Evolutionary conservation across 2,329 filamentous ascomycete genomes (phyloP), one percentile per base, ranked within the genome.

Genomic region (Penicillium hordei): DNA sequence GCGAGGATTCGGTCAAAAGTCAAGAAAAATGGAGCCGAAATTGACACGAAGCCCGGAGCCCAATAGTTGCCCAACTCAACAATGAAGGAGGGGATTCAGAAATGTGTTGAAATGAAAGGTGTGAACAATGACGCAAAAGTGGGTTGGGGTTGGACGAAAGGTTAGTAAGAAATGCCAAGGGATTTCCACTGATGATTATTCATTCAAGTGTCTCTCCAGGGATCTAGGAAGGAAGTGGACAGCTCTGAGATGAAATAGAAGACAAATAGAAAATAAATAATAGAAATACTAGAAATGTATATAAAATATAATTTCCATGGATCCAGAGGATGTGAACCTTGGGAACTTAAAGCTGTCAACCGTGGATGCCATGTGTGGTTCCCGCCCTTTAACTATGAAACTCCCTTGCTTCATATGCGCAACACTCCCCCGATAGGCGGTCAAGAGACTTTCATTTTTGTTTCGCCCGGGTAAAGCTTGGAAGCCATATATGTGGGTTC

Each of bases 111-210:
- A 27, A 39, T 8, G 49, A 43, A 52, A 52, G 23, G 34, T 44
- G 39, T 27, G 42, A 46, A 57, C 49, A 57, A 57, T 57, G 55
- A 55, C 52, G 52, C 40, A 45, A 52, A 55, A 48, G 54, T 57
- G 54, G 48, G 48, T 48, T 57, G 55, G 34, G 29, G 43, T 48
- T 33, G 38, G 34, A 53, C 55, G 29, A 53, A 57, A 53, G 25
- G 44, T 49, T 55, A 49, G 44, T 49, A 40, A 48, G 43, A 21
- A 31, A 31, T 15, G 44, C 52, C 52, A 55, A 49, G 34, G 9
- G 7, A 19, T 31, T 40, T 7, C 40, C 31, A 23, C 33, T 54
- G 39, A 29, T 27, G 38, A 25, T 31, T 39, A 39, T n/a, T 27
- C 39, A 40, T 10, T 29, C 23, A 13, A 38, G 5, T 2, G 5